These are phyloP conservation scores for Mycena polygramma DNA, from an alignment of 768 basidiomycete species.

Conservation along the genomic window DNA sequence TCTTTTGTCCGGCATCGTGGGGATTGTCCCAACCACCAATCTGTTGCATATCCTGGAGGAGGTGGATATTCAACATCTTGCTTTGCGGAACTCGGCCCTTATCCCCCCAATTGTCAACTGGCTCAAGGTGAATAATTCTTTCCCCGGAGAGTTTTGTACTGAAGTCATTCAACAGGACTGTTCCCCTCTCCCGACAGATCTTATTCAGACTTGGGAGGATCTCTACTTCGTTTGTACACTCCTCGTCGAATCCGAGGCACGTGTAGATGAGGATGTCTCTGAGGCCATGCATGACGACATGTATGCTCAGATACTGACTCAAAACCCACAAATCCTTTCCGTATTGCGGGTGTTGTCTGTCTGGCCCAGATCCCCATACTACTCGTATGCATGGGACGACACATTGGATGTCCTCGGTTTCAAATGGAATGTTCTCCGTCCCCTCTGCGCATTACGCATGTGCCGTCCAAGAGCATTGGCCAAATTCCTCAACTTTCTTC, in stretches of 20 bases:
- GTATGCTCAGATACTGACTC: not conserved
- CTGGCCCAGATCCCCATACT: not conserved
- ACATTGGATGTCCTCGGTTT: conserved; percentile 6
- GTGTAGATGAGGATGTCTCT: not conserved
- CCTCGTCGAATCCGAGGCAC: no score
- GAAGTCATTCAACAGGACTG: not conserved
- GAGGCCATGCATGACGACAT: not conserved
- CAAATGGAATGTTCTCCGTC: conserved; percentile 9
- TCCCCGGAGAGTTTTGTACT: no score
- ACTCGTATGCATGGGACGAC: not conserved
- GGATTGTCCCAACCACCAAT: not conserved
- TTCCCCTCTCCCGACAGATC: not conserved
- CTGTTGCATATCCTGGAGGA: conserved; percentile 8
- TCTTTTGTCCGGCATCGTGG: not conserved
- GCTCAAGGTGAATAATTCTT: conserved; percentile 7
- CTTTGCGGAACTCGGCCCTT: not conserved
- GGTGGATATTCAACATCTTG: not conserved
- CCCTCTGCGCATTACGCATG: not conserved
- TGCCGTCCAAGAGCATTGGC: no score
- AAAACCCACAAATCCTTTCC: not conserved
- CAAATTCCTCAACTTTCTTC: not conserved
- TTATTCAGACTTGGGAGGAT: conserved; percentile 18
- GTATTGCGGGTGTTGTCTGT: not conserved
- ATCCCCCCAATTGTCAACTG: not conserved
- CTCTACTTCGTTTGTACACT: conserved; percentile 5